phyloP scores from a whole-genome alignment of 176 grass and related monocot genomes.

The Aegilops tauschii region DNA sequence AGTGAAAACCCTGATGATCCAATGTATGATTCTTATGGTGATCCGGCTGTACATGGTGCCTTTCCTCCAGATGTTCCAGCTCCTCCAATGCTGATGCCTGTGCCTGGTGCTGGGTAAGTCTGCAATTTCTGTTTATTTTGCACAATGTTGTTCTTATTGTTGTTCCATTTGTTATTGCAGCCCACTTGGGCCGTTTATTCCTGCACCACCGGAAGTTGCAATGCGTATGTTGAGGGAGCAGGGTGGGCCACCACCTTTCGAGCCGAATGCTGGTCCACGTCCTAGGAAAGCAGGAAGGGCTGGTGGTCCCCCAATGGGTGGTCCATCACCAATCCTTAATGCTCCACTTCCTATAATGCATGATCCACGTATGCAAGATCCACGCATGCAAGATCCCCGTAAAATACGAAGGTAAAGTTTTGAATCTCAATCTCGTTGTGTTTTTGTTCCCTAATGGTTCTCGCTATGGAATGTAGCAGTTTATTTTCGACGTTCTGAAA shows the following conservation, averaged over 20 bases:
- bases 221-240: conserved; percentile 95
- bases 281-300: conserved; percentile 60
- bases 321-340: conserved; percentile 47
- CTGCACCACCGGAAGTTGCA: conserved; percentile 93
- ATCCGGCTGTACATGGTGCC: conserved; percentile 54
- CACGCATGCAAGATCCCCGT: conserved; percentile 83
- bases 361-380: conserved; percentile 86
- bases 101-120: conserved; percentile 94
- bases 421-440: background rate
- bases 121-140: conserved; percentile 14
- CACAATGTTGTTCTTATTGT: background rate
- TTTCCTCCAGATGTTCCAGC: conserved; percentile 77
- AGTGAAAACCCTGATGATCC: conserved; percentile 61
- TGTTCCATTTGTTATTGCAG: conserved; percentile 37
- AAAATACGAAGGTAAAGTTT: conserved; percentile 75
- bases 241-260: conserved; percentile 65
- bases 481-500: background rate
- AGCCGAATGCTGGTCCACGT: conserved; percentile 41
- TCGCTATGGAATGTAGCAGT: background rate
- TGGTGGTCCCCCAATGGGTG: conserved; percentile 40
- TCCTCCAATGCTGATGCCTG: conserved; percentile 85
- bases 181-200: conserved; percentile 92
- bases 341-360: conserved; percentile 54
- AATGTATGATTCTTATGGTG: conserved; percentile 72
- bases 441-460: background rate